A percentile compares a stretch with the other conserved stretches of the same genome.
Conservation (phyloP, 306 rosid genomes). For the Pachyrhizus erosus region DNA sequence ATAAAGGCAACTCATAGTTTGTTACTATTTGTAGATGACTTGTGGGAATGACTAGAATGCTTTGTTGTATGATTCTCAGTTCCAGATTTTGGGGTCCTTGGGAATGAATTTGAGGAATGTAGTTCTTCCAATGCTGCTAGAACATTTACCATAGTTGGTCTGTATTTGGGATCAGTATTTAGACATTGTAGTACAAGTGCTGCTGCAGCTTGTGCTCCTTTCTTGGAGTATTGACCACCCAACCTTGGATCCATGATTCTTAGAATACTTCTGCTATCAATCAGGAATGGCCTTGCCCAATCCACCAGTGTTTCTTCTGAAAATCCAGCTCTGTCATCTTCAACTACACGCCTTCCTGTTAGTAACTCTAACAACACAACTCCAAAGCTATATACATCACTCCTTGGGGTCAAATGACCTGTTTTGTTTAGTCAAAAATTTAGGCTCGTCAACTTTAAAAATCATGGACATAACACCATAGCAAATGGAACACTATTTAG, state of each 20-base stretch:
- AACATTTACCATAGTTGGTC: constrained; percentile 78
- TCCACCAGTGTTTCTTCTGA: constrained; percentile 79
- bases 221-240: constrained; percentile 90
- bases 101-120: constrained; percentile 50
- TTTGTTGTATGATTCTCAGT: constrained; percentile 36
- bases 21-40: constrained; percentile 40
- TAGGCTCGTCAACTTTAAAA: not conserved
- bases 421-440: constrained; percentile 36
- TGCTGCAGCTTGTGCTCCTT: constrained; percentile 83
- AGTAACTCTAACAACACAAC: constrained; percentile 82
- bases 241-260: constrained; percentile 85
- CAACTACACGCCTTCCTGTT: constrained; percentile 73
- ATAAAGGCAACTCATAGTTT: constrained; percentile 34
- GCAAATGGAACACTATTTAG: not conserved
- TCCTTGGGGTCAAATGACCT: constrained; percentile 90
- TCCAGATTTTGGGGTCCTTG: constrained; percentile 49
- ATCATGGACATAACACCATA: constrained; percentile 4
- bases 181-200: constrained; percentile 74
- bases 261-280: constrained; percentile 64
- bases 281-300: constrained; percentile 82
- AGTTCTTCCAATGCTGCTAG: constrained; percentile 66
- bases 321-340: constrained; percentile 53
- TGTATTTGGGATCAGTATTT: constrained; percentile 63
- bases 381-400: constrained; percentile 93
- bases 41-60: constrained; percentile 51